phyloP scores from a whole-genome alignment of 2,329 filamentous ascomycete species.

The Stachybotrys echinatus region DNA sequence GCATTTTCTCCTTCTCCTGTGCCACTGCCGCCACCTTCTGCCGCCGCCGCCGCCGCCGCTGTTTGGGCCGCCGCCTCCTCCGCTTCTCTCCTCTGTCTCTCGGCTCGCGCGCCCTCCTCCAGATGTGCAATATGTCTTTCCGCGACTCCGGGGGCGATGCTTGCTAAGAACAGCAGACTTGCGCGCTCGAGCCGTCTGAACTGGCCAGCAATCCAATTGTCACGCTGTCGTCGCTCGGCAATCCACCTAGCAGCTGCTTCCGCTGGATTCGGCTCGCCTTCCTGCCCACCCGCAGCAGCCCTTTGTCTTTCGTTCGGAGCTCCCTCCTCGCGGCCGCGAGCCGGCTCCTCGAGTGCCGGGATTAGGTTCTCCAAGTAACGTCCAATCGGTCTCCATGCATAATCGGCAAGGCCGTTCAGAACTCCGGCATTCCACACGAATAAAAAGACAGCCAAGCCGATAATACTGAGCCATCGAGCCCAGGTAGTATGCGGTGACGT shows the following conservation, averaged over 20 bases:
- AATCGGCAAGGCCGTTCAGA: conserved; percentile 49
- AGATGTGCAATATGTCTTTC: conserved; percentile 59
- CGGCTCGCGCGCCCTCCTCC: conserved; percentile 45
- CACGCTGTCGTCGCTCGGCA: conserved; percentile 24
- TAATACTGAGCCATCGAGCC: conserved; percentile 52
- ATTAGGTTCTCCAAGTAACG: conserved; percentile 56
- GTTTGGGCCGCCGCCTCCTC: conserved; percentile 32
- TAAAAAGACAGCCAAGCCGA: conserved; percentile 46
- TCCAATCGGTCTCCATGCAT: conserved; percentile 51
- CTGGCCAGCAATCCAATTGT: conserved; percentile 30
- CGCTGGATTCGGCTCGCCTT: conserved; percentile 36
- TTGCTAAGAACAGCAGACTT: conserved; percentile 58
- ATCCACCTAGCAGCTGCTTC: conserved; percentile 50
- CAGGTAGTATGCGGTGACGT: conserved; percentile 53
- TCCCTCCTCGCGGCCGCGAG: conserved; percentile 6
- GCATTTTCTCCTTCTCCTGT: conserved; percentile 1
- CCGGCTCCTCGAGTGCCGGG: conserved; percentile 39
- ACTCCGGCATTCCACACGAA: conserved; percentile 57
- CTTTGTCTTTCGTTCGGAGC: conserved; percentile 9
- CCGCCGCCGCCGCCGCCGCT: conserved; percentile 24
- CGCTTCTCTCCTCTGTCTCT: conserved; percentile 37
- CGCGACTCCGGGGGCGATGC: conserved; percentile 59
- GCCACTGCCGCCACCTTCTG: conserved; percentile 15
- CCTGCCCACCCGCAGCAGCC: conserved; percentile 16
- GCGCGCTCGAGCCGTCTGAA: conserved; percentile 53